Percentiles rank a stretch among this genome's conserved stretches.
These are phyloP conservation scores for Colletotrichum phormii DNA, from an alignment of 2,329 filamentous ascomycete species.

Conservation along the genomic window DNA sequence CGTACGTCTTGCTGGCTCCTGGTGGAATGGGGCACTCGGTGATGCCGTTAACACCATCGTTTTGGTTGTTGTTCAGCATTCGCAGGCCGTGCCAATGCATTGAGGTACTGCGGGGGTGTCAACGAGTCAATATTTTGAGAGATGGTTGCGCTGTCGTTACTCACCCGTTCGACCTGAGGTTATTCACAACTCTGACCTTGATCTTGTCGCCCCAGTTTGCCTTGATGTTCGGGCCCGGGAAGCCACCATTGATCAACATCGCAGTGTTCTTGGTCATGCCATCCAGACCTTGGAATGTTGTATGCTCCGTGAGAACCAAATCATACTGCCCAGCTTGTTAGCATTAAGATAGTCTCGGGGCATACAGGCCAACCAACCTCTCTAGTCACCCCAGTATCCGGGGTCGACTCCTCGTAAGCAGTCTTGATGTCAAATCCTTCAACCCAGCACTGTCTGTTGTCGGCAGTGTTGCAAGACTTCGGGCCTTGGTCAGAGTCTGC, in stretches of 20 bases:
- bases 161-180: constrained; percentile 60
- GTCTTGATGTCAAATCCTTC: constrained; percentile 46
- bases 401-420: constrained; percentile 45
- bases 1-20: constrained; percentile 48
- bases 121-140: background rate
- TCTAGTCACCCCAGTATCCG: constrained; percentile 42
- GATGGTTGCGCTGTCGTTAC: constrained; percentile 3
- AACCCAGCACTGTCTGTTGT: constrained; percentile 41
- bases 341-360: background rate
- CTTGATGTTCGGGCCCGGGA: constrained; percentile 62
- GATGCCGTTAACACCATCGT: constrained; percentile 59
- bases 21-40: constrained; percentile 56
- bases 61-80: constrained; percentile 56
- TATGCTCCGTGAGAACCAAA: constrained; percentile 35
- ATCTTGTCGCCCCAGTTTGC: constrained; percentile 64
- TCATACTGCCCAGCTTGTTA: constrained; percentile 30
- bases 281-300: constrained; percentile 35
- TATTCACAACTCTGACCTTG: constrained; percentile 74
- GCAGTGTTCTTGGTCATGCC: constrained; percentile 38
- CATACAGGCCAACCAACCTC: background rate
- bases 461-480: constrained; percentile 40
- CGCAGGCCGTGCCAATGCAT: constrained; percentile 64
- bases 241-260: constrained; percentile 41
- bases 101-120: constrained; percentile 46
- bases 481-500: background rate